phyloP scores from a whole-genome alignment of 176 grass and related monocot species.

The Musa troglodytarum region DNA sequence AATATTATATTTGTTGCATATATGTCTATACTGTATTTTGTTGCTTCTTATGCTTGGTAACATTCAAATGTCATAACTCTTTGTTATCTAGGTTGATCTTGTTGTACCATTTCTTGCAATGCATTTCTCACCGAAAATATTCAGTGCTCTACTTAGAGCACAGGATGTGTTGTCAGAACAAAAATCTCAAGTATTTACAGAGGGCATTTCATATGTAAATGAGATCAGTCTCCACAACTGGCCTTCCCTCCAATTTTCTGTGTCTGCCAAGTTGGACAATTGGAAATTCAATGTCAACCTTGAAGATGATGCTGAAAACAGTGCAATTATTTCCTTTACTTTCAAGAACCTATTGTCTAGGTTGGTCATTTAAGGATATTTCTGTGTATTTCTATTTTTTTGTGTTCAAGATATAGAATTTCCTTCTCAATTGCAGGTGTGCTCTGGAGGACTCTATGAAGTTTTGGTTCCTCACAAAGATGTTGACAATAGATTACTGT shows the following conservation, averaged over 20 bases:
- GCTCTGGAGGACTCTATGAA: conserved; percentile 42
- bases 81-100: conserved; percentile 49
- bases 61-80: conserved; percentile 2
- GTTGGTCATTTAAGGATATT: conserved; percentile 27
- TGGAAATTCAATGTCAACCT: conserved; percentile 51
- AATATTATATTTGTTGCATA: background rate
- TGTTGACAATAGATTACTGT: conserved; percentile 43
- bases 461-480: conserved; percentile 39
- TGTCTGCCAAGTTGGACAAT: conserved; percentile 49
- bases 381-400: background rate
- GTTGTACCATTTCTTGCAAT: conserved; percentile 44
- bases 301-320: conserved; percentile 43
- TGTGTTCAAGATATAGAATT: conserved; percentile 8
- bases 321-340: conserved; percentile 37
- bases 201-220: conserved; percentile 22
- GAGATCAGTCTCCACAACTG: conserved; percentile 24
- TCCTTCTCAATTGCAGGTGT: conserved; percentile 50
- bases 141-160: conserved; percentile 43
- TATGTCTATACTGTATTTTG: background rate
- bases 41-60: background rate
- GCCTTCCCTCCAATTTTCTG: conserved; percentile 34
- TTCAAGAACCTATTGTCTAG: conserved; percentile 45
- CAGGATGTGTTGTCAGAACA: conserved; percentile 19
- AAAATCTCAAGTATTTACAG: conserved; percentile 28
- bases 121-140: conserved; percentile 54